Evolutionary conservation across 441 rosid genomes (phyloP), one percentile per base, ranked within the genome.

Genomic region (Euphorbia schlechtendalii): DNA sequence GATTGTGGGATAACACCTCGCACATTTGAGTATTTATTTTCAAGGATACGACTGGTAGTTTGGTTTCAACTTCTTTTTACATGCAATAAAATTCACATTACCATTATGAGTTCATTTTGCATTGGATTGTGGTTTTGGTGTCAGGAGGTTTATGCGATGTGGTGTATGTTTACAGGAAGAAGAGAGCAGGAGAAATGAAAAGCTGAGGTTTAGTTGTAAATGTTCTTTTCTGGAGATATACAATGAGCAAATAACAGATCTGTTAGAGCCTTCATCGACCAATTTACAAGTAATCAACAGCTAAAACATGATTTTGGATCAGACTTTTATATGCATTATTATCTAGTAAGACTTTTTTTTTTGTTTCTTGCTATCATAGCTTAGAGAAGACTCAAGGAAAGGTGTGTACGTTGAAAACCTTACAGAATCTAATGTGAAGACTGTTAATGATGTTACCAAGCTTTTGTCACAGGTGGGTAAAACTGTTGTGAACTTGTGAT

Each of bases 221-320:
- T 92, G 97, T 72, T 92, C 96, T 63, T 92, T 92, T 76, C 76
- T 92, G 66, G 98, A 92, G 86, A 85, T 92, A 77, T 89, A 92
- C 74, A 92, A 92, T 36, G 98, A 92, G 83, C 98, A 92, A 67
- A 90, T 86, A 65, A 92, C 86, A 2, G 97, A 92, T 74, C 87
- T 92, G 60, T 65, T 92, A 77, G 98, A 92, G 72, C 92, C 98
- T 60, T 86, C 92, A n/a, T 90, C 94, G 13, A 83, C 83, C 68
- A 92, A 86, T 84, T 79, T 92, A 70, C 98, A 88, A 74, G 98
- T 92, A 88, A 73, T 60, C 46, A 68, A 51, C 27, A 3, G 22
- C 58, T 73, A 51, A 67, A 21, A 25, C 59, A 46, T 52, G 45
- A 57, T 76, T 63, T 25, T 8, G 48, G 17, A 30, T 72, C 67